A percentile compares a stretch with the other conserved stretches of the same genome.
phyloP scores from a whole-genome alignment of 2,329 filamentous ascomycete species.

The Epicoccum nigrum region DNA sequence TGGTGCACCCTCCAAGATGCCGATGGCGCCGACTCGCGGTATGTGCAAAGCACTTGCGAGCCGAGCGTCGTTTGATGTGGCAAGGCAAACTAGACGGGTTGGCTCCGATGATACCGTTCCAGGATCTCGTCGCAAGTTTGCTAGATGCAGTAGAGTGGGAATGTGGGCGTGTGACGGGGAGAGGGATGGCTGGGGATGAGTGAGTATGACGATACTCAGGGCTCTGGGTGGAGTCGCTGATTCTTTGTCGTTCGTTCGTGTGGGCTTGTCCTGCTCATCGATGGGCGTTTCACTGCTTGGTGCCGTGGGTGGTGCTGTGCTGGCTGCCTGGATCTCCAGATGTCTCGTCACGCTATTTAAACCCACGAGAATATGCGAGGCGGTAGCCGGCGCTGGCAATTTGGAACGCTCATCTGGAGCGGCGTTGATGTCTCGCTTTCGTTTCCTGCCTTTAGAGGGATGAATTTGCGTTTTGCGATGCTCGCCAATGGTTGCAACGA shows the following conservation, averaged over 20 bases:
- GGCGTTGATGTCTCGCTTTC: slow-evolving; percentile 51
- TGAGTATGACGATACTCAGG: slow-evolving; percentile 39
- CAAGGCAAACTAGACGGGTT: slow-evolving; percentile 67
- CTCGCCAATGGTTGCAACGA: slow-evolving; percentile 68
- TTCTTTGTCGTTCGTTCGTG: neutral
- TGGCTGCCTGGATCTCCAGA: slow-evolving; percentile 57
- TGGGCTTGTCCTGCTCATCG: neutral
- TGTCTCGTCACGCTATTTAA: slow-evolving; percentile 67
- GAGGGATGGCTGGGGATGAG: slow-evolving; percentile 40
- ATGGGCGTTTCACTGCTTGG: neutral
- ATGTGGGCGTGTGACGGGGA: slow-evolving; percentile 45
- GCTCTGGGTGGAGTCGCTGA: neutral
- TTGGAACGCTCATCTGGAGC: slow-evolving; percentile 5
- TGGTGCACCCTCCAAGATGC: slow-evolving; percentile 62
- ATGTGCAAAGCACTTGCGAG: slow-evolving; percentile 65
- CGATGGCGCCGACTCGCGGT: slow-evolving; percentile 69
- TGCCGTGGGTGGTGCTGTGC: slow-evolving; percentile 21
- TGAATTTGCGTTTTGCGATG: slow-evolving; percentile 62
- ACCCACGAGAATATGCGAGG: slow-evolving; percentile 67
- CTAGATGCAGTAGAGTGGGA: slow-evolving; percentile 40
- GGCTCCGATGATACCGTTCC: slow-evolving; percentile 24
- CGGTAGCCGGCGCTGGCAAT: slow-evolving; percentile 57
- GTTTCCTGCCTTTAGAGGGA: slow-evolving; percentile 66
- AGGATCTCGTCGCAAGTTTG: slow-evolving; percentile 19
- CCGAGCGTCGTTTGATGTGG: slow-evolving; percentile 63